Evolutionary conservation across 148 eudicot genomes (phyloP).

Genomic region (Polygonum maritimum): DNA sequence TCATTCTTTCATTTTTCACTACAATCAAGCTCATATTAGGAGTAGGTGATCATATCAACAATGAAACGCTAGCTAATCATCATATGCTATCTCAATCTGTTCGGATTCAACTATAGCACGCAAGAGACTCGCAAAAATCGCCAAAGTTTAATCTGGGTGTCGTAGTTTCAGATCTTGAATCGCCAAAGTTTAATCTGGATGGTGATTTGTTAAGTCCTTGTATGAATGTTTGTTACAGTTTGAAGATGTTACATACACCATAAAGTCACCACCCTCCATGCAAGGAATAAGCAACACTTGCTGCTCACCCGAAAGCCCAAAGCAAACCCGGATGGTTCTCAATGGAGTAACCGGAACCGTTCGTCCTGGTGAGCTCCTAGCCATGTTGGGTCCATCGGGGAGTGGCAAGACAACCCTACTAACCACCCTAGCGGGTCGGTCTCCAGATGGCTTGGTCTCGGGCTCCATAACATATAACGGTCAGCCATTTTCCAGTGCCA

Average conservation of each 20-base stretch:
- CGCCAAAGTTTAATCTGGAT: no score
- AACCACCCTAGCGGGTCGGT: conserved; percentile 58
- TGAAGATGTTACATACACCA: conserved; percentile 61
- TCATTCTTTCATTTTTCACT: not conserved
- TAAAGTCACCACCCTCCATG: conserved; percentile 21
- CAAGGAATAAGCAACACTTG: conserved; percentile 7
- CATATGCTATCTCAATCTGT: no score
- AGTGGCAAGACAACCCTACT: conserved; percentile 85
- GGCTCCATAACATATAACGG: conserved; percentile 63
- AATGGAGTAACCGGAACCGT: conserved; percentile 55
- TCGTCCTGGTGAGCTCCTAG: conserved; percentile 67
- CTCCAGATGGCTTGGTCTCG: conserved; percentile 27
- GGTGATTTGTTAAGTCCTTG: not conserved
- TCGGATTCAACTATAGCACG: no score
- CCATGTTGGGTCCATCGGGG: conserved; percentile 89
- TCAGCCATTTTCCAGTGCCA: conserved; percentile 43
- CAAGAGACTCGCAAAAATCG: no score
- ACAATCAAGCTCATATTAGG: no score
- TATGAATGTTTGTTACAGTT: conserved; percentile 30
- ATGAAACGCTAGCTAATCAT: no score
- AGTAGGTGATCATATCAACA: no score
- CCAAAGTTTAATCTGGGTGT: no score
- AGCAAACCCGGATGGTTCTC: conserved; percentile 35
- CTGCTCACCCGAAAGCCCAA: conserved; percentile 28
- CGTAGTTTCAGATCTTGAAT: no score